Evolutionary conservation across 805 yeast genomes (phyloP), one percentile per base, ranked within the genome.

Genomic region (Huiozyma sinensis): DNA sequence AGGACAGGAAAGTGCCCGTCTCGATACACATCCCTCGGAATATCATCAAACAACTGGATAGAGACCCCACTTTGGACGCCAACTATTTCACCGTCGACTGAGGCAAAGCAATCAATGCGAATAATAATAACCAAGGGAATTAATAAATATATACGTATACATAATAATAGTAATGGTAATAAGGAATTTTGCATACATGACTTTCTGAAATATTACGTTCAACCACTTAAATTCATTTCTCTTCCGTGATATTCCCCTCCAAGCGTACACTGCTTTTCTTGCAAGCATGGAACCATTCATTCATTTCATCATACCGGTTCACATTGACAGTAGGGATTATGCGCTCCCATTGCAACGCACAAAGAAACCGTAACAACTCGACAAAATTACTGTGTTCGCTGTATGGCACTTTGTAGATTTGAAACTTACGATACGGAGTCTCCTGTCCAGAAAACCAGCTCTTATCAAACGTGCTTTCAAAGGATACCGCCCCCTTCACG

Each of bases 371-470:
- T 9, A 81, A 70, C 34, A 92, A 68, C 55, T 92, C 98, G 34
- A 83, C 67, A 54, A 79, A 90, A 45, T 95, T 85, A 8, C 95
- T 86, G 64, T 92, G 98, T 57, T 92, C 98, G 55, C 94, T 82
- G 56, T 92, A 92, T 0, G 98, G 97, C 1, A 89, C 75, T 8
- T 73, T 61, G 51, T 81, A 79, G 0, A 77, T 67, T 39, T 78
- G 72, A 41, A 68, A 60, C 57, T 58, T 61, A 30, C 39, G 42
- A n/a, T 33, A 32, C 8, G n/a, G 17, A n/a, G 39, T 33, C 6
- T 44, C 24, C 41, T 67, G 69, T 47, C 43, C 55, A 53, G 9
- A 58, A 39, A 52, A 50, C 46, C 57, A 47, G 5, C 50, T 43
- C 3, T 46, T 28, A 17, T 53, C 52, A 34, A 57, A 43, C n/a